phyloP scores from a whole-genome alignment of 1,284 basidiomycete species.

The Cystobasidium pallidum region DNA sequence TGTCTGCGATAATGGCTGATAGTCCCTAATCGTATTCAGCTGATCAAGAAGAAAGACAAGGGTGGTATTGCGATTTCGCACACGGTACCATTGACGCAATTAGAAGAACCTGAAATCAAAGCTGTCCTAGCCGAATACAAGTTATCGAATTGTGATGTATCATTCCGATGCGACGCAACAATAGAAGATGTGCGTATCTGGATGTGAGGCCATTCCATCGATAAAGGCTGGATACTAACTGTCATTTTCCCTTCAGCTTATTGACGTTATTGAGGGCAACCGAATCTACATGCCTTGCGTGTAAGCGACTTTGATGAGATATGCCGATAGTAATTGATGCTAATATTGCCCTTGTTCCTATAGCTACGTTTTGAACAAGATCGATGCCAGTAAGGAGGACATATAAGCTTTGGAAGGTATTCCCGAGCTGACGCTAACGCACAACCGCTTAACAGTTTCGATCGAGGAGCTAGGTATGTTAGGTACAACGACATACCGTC shows the following conservation, averaged over 20 bases:
- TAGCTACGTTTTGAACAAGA: conserved; percentile 64
- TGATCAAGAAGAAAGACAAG: conserved; percentile 80
- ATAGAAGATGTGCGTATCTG: conserved; percentile 69
- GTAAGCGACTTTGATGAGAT: conserved; percentile 61
- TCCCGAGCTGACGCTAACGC: no score
- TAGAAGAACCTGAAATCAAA: conserved; percentile 93
- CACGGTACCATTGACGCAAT: conserved; percentile 94
- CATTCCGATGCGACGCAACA: conserved; percentile 91
- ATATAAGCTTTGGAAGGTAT: conserved; percentile 63
- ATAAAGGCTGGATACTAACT: not conserved
- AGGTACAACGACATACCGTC: not conserved
- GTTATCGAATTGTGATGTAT: conserved; percentile 84
- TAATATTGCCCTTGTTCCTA: conserved; percentile 22
- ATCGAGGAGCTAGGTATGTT: conserved; percentile 81
- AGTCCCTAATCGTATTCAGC: not conserved
- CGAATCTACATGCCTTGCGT: conserved; percentile 93
- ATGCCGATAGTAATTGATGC: not conserved
- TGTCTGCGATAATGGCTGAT: no score
- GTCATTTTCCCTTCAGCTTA: conserved; percentile 60
- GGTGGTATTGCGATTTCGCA: conserved; percentile 86
- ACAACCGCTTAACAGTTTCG: conserved; percentile 64
- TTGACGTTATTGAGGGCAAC: conserved; percentile 70
- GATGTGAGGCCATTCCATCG: not conserved
- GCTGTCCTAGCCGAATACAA: conserved; percentile 93
- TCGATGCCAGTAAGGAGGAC: conserved; percentile 96